Evolutionary conservation across 129 eudicot species (phyloP).

Genomic region (Flaveria brownii): DNA sequence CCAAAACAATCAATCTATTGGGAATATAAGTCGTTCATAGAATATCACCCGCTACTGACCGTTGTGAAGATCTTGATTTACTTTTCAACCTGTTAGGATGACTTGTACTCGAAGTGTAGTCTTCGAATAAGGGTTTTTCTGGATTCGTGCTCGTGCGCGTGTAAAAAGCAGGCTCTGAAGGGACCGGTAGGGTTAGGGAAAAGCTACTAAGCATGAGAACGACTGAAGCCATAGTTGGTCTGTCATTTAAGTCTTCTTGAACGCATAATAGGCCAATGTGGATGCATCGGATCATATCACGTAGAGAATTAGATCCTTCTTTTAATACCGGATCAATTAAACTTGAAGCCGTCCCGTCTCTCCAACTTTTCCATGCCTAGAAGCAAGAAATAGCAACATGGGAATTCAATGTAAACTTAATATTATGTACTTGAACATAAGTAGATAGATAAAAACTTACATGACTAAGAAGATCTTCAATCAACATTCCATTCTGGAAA

Average conservation of each 20-base stretch:
- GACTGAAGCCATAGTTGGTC: conserved; percentile 40
- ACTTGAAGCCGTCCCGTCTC: conserved; percentile 21
- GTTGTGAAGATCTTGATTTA: conserved; percentile 14
- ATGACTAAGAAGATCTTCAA: conserved; percentile 21
- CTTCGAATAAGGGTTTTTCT: neutral
- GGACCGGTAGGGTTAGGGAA: conserved; percentile 39
- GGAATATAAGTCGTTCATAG: conserved; percentile 14
- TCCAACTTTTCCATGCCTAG: conserved; percentile 43
- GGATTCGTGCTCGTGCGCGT: conserved; percentile 18
- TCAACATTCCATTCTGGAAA: conserved; percentile 15
- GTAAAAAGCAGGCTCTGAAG: conserved; percentile 45
- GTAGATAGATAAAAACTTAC: conserved; percentile 4
- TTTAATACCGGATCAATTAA: conserved; percentile 27
- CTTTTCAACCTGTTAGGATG: neutral
- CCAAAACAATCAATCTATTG: neutral
- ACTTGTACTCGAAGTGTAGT: conserved; percentile 5
- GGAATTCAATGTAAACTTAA: neutral
- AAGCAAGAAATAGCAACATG: neutral
- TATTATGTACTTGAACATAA: neutral
- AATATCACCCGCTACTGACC: conserved; percentile 3
- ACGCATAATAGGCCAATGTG: conserved; percentile 40
- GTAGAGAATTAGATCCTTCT: conserved; percentile 17
- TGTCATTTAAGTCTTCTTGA: conserved; percentile 27
- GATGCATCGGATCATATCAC: conserved; percentile 31
- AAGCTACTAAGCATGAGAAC: conserved; percentile 36